Conservation (phyloP, 208 protist genomes). For the Crithidia fasciculata region DNA sequence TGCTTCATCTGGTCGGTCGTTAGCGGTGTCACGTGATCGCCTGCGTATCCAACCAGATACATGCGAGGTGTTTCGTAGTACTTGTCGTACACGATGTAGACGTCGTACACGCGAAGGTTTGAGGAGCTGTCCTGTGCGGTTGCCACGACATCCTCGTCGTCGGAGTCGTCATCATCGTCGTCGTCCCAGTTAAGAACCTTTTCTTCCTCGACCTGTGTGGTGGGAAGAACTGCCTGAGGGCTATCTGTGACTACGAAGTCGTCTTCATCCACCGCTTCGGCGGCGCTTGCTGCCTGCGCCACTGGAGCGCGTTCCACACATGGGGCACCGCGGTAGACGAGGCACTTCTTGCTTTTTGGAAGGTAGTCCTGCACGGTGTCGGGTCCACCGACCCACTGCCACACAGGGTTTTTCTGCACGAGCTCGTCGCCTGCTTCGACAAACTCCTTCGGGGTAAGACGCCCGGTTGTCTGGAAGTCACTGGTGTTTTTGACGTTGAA, state of each 20-base stretch:
- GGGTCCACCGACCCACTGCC: constrained; percentile 91
- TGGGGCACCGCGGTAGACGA: constrained; percentile 84
- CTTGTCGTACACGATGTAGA: constrained; percentile 98
- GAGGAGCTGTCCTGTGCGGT: constrained; percentile 10
- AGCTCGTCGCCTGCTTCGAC: constrained; percentile 95
- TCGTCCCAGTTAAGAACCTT: constrained; percentile 69
- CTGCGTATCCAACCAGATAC: constrained; percentile 95
- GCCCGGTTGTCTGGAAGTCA: constrained; percentile 63
- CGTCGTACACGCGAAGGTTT: constrained; percentile 91
- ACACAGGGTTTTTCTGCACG: constrained; percentile 95
- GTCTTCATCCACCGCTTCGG: constrained; percentile 39
- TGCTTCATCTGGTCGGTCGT: constrained; percentile 93
- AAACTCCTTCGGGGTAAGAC: constrained; percentile 89
- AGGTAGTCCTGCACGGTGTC: constrained; percentile 87
- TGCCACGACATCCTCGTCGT: constrained; percentile 25
- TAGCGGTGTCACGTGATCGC: constrained; percentile 77
- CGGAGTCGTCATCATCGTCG: constrained; percentile 43
- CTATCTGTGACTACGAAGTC: constrained; percentile 59
- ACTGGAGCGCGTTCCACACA: constrained; percentile 53
- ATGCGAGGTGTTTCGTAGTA: constrained; percentile 97
- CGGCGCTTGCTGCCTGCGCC: constrained; percentile 1
- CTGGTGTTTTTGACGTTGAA: constrained; percentile 52
- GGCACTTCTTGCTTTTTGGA: constrained; percentile 96
- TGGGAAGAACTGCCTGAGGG: constrained; percentile 4
- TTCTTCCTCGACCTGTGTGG: constrained; percentile 30